Conservation (phyloP, 2,329 filamentous ascomycete species). For the Calonectria pseudoreteaudii region DNA sequence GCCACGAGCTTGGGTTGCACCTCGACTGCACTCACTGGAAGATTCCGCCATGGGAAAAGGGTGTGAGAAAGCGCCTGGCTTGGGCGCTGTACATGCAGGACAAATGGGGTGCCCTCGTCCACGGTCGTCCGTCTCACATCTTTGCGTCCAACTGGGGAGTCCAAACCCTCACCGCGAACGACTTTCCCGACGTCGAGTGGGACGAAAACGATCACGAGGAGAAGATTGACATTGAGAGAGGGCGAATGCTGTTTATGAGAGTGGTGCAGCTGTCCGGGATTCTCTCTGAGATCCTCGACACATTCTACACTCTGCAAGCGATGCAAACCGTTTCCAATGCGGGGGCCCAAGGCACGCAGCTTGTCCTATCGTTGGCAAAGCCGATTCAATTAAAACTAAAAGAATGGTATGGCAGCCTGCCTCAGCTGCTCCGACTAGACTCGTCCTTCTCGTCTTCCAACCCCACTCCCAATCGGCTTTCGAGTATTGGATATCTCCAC, state of each 20-base stretch:
- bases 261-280: constrained; percentile 82
- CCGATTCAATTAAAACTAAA: constrained; percentile 86
- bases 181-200: constrained; percentile 80
- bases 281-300: constrained; percentile 83
- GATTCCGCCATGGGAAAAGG: constrained; percentile 88
- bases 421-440: constrained; percentile 74
- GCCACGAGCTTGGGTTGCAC: constrained; percentile 89
- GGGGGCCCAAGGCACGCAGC: constrained; percentile 75
- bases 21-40: constrained; percentile 90
- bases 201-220: constrained; percentile 72
- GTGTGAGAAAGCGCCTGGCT: constrained; percentile 84
- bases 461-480: constrained; percentile 59
- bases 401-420: constrained; percentile 83
- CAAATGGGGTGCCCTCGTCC: constrained; percentile 87
- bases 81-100: constrained; percentile 97
- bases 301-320: constrained; percentile 84
- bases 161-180: constrained; percentile 69
- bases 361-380: constrained; percentile 81
- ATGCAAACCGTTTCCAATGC: constrained; percentile 75
- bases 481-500: constrained; percentile 82
- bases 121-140: constrained; percentile 85
- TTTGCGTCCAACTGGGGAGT: constrained; percentile 82
- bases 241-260: constrained; percentile 77
- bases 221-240: constrained; percentile 73
- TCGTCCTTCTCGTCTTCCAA: constrained; percentile 56